These are phyloP conservation scores for Rehmannia glutinosa DNA, from an alignment of 257 asterid genomes.

Conservation along the genomic window DNA sequence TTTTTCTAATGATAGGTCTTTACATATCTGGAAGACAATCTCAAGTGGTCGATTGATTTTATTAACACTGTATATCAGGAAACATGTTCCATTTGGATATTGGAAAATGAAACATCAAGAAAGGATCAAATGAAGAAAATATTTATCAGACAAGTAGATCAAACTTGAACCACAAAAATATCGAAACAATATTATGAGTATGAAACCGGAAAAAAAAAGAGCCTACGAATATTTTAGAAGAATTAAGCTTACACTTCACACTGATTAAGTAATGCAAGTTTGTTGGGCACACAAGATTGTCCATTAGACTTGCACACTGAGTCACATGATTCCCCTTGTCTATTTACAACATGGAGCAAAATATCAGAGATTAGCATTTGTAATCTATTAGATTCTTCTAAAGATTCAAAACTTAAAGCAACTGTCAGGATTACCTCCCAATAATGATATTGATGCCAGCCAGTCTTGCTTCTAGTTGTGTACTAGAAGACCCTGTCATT, in stretches of 20 bases:
- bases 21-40: neutral
- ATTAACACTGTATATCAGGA: neutral
- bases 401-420: neutral
- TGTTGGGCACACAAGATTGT: constrained; percentile 90
- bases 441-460: constrained; percentile 63
- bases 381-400: constrained; percentile 9
- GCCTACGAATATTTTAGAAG: neutral
- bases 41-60: neutral
- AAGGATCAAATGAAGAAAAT: too few species aligned
- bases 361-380: constrained; percentile 16
- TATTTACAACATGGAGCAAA: constrained; percentile 26
- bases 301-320: constrained; percentile 71
- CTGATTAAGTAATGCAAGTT: constrained; percentile 69
- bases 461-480: constrained; percentile 54
- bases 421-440: constrained; percentile 53
- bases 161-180: neutral
- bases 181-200: neutral
- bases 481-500: constrained; percentile 41
- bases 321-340: constrained; percentile 91
- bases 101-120: neutral
- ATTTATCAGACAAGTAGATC: neutral
- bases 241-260: constrained; percentile 65
- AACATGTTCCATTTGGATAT: neutral
- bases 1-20: neutral
- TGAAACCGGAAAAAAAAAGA: neutral